A percentile compares a stretch with the other conserved stretches of the same genome.
phyloP scores from a whole-genome alignment of 139 green algal species.

The Tetratostichococcus sp. region DNA sequence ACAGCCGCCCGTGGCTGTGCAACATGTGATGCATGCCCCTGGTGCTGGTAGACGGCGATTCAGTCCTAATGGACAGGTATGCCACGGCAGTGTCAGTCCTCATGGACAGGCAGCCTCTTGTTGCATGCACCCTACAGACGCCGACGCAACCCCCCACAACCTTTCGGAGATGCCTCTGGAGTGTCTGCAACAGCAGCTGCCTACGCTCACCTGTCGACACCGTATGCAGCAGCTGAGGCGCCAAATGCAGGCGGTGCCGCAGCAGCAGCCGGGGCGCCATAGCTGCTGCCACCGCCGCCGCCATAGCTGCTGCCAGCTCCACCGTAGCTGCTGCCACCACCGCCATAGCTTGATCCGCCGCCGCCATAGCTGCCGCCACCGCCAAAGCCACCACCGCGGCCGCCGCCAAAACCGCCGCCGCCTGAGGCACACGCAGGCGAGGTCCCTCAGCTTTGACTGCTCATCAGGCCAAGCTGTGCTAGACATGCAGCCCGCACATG shows the following conservation, averaged over 20 bases:
- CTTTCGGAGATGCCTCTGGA: not conserved
- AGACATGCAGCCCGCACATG: no score
- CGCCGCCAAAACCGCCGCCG: constrained; percentile 20
- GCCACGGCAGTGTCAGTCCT: no score
- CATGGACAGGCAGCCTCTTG: no score
- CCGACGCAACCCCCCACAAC: not conserved
- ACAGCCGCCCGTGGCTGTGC: not conserved
- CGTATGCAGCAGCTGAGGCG: constrained; percentile 21
- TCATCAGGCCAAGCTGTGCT: not conserved
- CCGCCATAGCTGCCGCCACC: constrained; percentile 22
- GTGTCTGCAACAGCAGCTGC: not conserved
- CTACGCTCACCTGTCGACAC: constrained; percentile 15
- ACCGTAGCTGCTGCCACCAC: constrained; percentile 25
- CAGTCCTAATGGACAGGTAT: not conserved
- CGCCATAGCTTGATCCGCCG: constrained; percentile 19
- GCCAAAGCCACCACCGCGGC: constrained; percentile 17
- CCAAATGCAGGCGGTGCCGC: constrained; percentile 8
- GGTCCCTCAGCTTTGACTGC: not conserved
- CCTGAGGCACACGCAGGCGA: no score
- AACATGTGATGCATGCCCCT: not conserved
- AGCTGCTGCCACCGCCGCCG: constrained; percentile 23
- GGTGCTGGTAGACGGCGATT: not conserved
- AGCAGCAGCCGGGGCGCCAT: not conserved
- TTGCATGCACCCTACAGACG: not conserved
- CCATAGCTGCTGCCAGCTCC: constrained; percentile 19